Evolutionary conservation across 108 stramenopile species (phyloP).

Genomic region (Cylindrotheca fusiformis): DNA sequence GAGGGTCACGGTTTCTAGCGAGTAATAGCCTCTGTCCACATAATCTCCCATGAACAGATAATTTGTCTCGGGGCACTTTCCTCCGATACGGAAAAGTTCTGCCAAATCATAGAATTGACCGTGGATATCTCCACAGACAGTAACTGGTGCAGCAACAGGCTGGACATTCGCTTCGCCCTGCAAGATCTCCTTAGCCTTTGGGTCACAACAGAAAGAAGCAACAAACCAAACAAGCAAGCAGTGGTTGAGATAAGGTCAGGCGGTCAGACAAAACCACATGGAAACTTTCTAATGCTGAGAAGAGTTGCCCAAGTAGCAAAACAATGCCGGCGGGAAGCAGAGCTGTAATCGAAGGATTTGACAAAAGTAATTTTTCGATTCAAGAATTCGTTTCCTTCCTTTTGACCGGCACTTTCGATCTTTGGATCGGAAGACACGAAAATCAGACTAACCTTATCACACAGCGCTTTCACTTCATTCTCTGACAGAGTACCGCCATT

Average conservation of each 20-base stretch:
- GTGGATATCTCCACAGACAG: conserved; percentile 91
- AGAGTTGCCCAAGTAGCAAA: not conserved
- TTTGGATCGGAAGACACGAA: no score
- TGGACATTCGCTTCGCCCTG: conserved; percentile 87
- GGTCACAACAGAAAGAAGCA: not conserved
- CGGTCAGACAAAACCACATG: conserved; percentile 1
- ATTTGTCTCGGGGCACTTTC: conserved; percentile 79
- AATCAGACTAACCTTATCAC: conserved; percentile 83
- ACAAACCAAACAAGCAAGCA: not conserved
- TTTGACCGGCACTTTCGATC: no score
- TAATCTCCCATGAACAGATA: conserved; percentile 94
- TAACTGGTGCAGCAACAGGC: conserved; percentile 89
- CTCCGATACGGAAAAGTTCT: conserved; percentile 82
- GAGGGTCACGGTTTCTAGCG: conserved; percentile 90
- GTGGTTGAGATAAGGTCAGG: not conserved
- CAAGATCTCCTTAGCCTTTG: conserved; percentile 59
- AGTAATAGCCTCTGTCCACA: conserved; percentile 92
- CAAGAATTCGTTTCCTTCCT: no score
- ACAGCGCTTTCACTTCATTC: conserved; percentile 82
- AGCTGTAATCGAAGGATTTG: no score
- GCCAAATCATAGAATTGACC: conserved; percentile 95
- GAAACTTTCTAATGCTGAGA: not conserved
- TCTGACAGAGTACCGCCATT: conserved; percentile 77
- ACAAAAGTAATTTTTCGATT: no score
- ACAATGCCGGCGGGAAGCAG: no score